Evolutionary conservation across 1,284 basidiomycete genomes (phyloP).

Genomic region (Erythrobasidium hasegawianum): DNA sequence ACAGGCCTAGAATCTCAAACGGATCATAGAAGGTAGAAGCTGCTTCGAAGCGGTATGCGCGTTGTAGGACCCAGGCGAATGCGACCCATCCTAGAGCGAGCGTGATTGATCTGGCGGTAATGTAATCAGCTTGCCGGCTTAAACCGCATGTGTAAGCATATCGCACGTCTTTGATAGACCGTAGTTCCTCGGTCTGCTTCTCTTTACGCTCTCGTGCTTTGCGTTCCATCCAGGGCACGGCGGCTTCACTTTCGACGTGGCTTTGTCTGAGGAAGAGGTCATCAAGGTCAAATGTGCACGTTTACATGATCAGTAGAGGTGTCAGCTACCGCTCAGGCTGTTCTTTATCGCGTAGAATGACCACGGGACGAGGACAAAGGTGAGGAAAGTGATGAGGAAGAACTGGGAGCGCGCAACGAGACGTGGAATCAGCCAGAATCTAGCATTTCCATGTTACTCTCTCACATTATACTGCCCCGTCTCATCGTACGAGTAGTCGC

Average conservation of each 20-base stretch:
- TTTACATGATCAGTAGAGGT: neutral
- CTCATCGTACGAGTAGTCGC: conserved; percentile 34
- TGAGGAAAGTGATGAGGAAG: conserved; percentile 44
- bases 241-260: conserved; percentile 34
- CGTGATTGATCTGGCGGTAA: conserved; percentile 35
- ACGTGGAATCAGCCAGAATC: conserved; percentile 9
- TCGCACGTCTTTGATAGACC: conserved; percentile 14
- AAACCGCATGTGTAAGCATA: neutral
- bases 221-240: conserved; percentile 44
- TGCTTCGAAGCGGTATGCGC: conserved; percentile 37
- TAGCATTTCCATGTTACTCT: neutral
- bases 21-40: conserved; percentile 84
- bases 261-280: neutral
- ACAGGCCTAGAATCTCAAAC: conserved; percentile 86
- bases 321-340: neutral
- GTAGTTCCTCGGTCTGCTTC: conserved; percentile 6
- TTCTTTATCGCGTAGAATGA: conserved; percentile 39
- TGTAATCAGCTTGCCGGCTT: neutral
- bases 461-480: conserved; percentile 36
- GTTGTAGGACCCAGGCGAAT: conserved; percentile 47
- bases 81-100: conserved; percentile 51
- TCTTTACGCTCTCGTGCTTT: conserved; percentile 38
- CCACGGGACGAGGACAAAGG: conserved; percentile 43
- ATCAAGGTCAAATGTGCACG: neutral
- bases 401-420: conserved; percentile 34